phyloP scores from a whole-genome alignment of 352 stramenopile genomes.

The Phytophthora kernoviae region DNA sequence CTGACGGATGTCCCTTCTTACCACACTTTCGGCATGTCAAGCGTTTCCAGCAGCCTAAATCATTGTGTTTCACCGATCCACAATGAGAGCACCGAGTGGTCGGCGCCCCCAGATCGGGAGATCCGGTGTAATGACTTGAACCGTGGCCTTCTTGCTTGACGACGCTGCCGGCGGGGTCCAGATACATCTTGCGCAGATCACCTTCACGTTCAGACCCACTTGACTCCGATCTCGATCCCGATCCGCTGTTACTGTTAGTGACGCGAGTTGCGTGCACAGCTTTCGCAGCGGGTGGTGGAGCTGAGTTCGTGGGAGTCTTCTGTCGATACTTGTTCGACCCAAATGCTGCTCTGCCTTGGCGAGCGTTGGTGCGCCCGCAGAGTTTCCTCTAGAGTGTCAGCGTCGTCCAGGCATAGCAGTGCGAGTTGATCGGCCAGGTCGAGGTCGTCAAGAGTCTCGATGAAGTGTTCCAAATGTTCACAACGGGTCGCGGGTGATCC shows the following conservation, averaged over 20 bases:
- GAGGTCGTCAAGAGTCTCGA: constrained; percentile 13
- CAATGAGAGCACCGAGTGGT: constrained; percentile 1
- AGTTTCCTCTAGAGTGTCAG: neutral
- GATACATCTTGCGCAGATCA: neutral
- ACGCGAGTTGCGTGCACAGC: neutral
- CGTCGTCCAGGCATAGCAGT: neutral
- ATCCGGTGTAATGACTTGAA: neutral
- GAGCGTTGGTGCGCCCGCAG: neutral
- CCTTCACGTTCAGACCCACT: neutral
- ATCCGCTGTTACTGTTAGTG: neutral
- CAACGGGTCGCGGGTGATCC: neutral
- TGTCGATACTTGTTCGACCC: constrained; percentile 1
- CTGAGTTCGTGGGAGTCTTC: neutral
- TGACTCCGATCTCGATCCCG: neutral
- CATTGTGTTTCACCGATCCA: neutral
- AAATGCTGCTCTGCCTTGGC: neutral
- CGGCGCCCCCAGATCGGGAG: neutral
- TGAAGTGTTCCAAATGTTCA: too few relatives aligned
- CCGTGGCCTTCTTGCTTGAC: neutral
- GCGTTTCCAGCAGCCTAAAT: constrained; percentile 12
- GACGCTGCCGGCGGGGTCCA: neutral
- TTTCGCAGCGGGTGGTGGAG: neutral
- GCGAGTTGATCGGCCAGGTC: constrained; percentile 11
- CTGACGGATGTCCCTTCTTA: constrained; percentile 6
- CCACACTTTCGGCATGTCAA: constrained; percentile 16